Percentiles rank a stretch among this genome's conserved stretches.
These are phyloP conservation scores for Suillus paluster DNA, from an alignment of 768 basidiomycete species.

Conservation along the genomic window DNA sequence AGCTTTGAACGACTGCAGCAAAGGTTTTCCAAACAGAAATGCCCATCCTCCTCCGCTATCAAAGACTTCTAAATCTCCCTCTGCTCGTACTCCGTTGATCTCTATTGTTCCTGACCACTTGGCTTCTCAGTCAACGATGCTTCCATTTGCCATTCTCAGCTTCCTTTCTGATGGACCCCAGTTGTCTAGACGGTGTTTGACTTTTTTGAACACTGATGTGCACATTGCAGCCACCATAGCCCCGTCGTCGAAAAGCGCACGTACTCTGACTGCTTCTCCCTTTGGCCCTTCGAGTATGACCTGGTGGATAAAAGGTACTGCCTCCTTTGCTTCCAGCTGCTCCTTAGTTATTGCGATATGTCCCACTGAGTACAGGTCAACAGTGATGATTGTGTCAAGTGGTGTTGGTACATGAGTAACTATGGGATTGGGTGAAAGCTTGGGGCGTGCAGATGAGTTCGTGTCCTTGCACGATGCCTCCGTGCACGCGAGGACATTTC, in stretches of 20 bases:
- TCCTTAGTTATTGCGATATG: too few relatives aligned
- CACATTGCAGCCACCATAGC: conserved; percentile 35
- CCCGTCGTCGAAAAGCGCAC: conserved; percentile 31
- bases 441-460: too few relatives aligned
- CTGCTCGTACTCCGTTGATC: neutral
- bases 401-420: too few relatives aligned
- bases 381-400: too few relatives aligned
- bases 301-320: too few relatives aligned
- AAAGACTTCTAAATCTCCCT: conserved; percentile 11
- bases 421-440: too few relatives aligned
- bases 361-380: too few relatives aligned
- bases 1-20: conserved; percentile 25
- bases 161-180: conserved; percentile 17
- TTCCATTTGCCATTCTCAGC: conserved; percentile 40
- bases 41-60: conserved; percentile 33
- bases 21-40: conserved; percentile 35
- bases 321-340: too few relatives aligned
- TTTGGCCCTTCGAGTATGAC: too few relatives aligned
- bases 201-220: conserved; percentile 5
- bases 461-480: too few relatives aligned
- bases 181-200: conserved; percentile 13
- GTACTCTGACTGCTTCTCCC: too few relatives aligned
- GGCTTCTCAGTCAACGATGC: conserved; percentile 11
- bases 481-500: too few relatives aligned
- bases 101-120: conserved; percentile 11